These are phyloP conservation scores for Eryngium alpinum DNA, from an alignment of 140 eudicot genomes.

Conservation along the genomic window DNA sequence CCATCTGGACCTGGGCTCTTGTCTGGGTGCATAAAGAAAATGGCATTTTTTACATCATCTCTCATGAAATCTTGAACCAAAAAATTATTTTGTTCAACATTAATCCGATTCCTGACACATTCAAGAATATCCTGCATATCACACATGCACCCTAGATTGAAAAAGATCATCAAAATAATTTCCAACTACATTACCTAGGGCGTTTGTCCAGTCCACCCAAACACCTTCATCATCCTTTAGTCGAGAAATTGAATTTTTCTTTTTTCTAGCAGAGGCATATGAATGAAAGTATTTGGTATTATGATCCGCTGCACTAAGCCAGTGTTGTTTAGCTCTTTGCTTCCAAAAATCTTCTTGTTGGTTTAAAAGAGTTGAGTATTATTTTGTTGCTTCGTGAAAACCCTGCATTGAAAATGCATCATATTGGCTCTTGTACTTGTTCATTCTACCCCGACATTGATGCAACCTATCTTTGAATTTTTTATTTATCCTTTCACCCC, in stretches of 20 bases:
- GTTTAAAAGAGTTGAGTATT: neutral
- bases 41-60: too few species aligned
- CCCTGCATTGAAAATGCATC: neutral
- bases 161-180: neutral
- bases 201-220: neutral
- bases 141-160: neutral
- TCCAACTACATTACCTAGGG: neutral
- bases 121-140: too few species aligned
- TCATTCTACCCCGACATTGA: neutral
- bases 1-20: too few species aligned
- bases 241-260: neutral
- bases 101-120: too few species aligned
- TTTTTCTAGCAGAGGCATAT: neutral
- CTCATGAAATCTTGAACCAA: too few species aligned
- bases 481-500: neutral
- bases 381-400: neutral
- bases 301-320: neutral
- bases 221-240: neutral
- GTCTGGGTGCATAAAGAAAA: too few species aligned
- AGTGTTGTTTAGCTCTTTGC: neutral
- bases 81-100: too few species aligned
- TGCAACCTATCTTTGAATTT: too few species aligned
- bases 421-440: too few species aligned
- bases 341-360: neutral
- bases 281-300: neutral